Evolutionary conservation across 116 monocot genomes (phyloP), one percentile per base, ranked within the genome.

Genomic region (Dioscorea cayenensis): DNA sequence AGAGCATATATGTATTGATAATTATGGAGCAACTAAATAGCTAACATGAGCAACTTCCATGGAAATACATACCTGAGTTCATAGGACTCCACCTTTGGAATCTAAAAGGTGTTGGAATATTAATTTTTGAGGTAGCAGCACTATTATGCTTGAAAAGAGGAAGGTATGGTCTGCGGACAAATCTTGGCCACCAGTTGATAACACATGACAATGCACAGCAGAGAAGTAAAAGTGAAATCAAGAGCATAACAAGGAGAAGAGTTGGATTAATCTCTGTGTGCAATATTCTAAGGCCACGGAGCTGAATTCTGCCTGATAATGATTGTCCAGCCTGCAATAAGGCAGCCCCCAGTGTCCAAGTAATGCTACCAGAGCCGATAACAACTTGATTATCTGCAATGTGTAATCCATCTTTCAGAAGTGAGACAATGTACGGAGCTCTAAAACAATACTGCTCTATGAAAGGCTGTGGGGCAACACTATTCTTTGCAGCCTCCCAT

Each of bases 361-460:
- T 99, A 60, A 88, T 84, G 69, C 97, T 90, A 71, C 97, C 97
- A 65, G 97, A 88, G 17, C 94, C 97, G 82, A 99, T 82, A 22
- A 85, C 63, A 32, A 99, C 86, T 55, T 91, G 71, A 65, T 68
- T 76, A 77, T 99, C 97, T 72, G 51, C 36, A 63, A 99, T 87
- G 72, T 99, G 97, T 71, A 99, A 78, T 51, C 97, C 97, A 71
- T 93, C 93, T 78, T 86, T 88, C 65, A 93, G 71, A 22, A 99
- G 75, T 49, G 89, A 90, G 23, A 80, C 85, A 74, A 99, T 80
- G 70, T 99, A 99, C 49, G 93, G 97, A 72, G 94, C 93, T 65
- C 97, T 90, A 65, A 99, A 99, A 79, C 97, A 93, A 75, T 99
- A 99, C 48, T 87, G 97, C 75, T 99, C 91, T 66, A 99, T 91